Conservation (phyloP, 1,284 basidiomycete genomes). For the Tylopilus sp. region DNA sequence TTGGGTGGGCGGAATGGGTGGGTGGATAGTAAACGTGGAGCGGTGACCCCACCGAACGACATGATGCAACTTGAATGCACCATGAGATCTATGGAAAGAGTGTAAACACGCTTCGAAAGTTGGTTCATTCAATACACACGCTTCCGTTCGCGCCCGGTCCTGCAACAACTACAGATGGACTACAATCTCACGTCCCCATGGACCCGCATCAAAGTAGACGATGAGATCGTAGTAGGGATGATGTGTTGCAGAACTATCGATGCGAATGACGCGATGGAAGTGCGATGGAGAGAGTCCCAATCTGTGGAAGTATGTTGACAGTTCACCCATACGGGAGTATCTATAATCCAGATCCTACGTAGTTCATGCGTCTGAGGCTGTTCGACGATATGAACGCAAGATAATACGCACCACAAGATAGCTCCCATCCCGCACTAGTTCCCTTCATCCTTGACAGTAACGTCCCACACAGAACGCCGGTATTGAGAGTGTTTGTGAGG, state of each 20-base stretch:
- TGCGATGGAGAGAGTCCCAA: slow-evolving; percentile 85
- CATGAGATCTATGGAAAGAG: slow-evolving; percentile 69
- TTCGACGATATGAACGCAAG: slow-evolving; percentile 2
- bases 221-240: slow-evolving; percentile 45
- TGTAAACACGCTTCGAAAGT: slow-evolving; percentile 2
- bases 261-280: slow-evolving; percentile 84
- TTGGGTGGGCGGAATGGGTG: slow-evolving; percentile 33
- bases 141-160: slow-evolving; percentile 81
- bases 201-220: slow-evolving; percentile 71
- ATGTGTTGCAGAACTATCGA: slow-evolving; percentile 56
- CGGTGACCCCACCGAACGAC: slow-evolving; percentile 87
- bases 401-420: slow-evolving; percentile 72
- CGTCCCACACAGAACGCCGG: slow-evolving; percentile 76
- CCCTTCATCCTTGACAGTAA: slow-evolving; percentile 84
- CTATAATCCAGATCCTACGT: slow-evolving; percentile 80
- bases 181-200: slow-evolving; percentile 81
- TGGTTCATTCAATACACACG: slow-evolving; percentile 58
- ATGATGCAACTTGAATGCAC: slow-evolving; percentile 67
- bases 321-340: slow-evolving; percentile 77
- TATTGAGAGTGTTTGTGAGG: too few relatives aligned
- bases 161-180: slow-evolving; percentile 79
- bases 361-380: slow-evolving; percentile 12
- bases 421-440: slow-evolving; percentile 85
- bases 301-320: slow-evolving; percentile 81
- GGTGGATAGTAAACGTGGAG: slow-evolving; percentile 74